Conservation (phyloP, 805 yeast species). For the Pichia deserticola region DNA sequence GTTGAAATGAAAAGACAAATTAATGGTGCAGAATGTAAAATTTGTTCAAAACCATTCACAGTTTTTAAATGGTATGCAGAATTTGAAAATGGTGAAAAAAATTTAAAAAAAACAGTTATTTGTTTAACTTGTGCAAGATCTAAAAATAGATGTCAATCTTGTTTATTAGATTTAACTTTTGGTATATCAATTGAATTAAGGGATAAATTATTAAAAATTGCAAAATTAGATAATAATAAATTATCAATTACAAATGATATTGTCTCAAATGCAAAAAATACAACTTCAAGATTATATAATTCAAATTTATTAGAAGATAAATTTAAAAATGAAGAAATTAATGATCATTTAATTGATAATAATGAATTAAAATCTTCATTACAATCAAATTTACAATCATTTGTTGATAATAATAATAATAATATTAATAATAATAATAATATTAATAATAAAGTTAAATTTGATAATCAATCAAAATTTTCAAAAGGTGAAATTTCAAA, state of each 20-base stretch:
- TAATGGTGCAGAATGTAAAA: slow-evolving; percentile 73
- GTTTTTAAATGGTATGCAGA: slow-evolving; percentile 57
- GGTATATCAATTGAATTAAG: slow-evolving; percentile 74
- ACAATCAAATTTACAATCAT: slow-evolving; percentile 8
- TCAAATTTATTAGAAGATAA: slow-evolving; percentile 39
- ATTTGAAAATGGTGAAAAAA: slow-evolving; percentile 19
- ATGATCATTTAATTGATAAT: slow-evolving; percentile 2
- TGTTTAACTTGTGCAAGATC: slow-evolving; percentile 76
- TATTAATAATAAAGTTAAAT: not conserved
- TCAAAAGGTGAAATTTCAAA: slow-evolving; percentile 10
- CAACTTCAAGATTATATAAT: slow-evolving; percentile 44
- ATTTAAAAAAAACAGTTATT: slow-evolving; percentile 53
- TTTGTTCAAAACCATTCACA: slow-evolving; percentile 81
- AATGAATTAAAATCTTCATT: slow-evolving; percentile 2
- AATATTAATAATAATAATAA: slow-evolving; percentile 6
- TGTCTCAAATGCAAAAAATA: slow-evolving; percentile 38
- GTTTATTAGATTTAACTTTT: slow-evolving; percentile 75
- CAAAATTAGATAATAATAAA: slow-evolving; percentile 35
- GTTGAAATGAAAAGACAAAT: slow-evolving; percentile 64
- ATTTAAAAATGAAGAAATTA: slow-evolving; percentile 17
- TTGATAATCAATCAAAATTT: slow-evolving; percentile 1
- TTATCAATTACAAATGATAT: slow-evolving; percentile 22
- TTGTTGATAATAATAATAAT: slow-evolving; percentile 7
- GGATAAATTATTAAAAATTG: slow-evolving; percentile 73
- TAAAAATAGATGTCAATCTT: slow-evolving; percentile 79